Evolutionary conservation across 805 yeast species (phyloP).

Genomic region (Wickerhamomyces ciferrii): DNA sequence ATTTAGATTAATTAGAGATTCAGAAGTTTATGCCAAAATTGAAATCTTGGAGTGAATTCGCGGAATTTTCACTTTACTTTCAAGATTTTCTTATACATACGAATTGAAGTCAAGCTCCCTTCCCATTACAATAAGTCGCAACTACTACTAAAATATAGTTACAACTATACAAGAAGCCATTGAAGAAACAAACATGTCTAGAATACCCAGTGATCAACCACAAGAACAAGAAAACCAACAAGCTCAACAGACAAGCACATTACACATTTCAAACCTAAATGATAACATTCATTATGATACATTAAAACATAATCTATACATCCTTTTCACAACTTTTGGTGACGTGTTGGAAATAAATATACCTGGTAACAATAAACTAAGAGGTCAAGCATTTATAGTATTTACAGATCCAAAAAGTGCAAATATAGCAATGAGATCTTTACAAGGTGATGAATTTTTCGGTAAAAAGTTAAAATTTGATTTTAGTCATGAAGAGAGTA

Average conservation of each 20-base stretch:
- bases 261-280: conserved; percentile 55
- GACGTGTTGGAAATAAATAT: conserved; percentile 52
- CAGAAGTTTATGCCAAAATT: too few species aligned
- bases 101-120: too few species aligned
- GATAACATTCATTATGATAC: conserved; percentile 42
- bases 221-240: neutral
- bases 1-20: too few species aligned
- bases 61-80: too few species aligned
- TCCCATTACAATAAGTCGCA: too few species aligned
- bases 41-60: too few species aligned
- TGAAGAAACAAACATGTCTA: neutral
- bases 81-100: too few species aligned
- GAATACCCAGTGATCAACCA: neutral
- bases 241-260: conserved; percentile 30
- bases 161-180: too few species aligned
- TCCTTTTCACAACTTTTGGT: conserved; percentile 59
- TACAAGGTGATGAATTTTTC: conserved; percentile 45
- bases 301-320: conserved; percentile 48
- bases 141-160: too few species aligned
- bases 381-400: conserved; percentile 68
- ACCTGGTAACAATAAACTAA: conserved; percentile 32
- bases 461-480: conserved; percentile 44
- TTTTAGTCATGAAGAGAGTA: conserved; percentile 31
- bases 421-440: conserved; percentile 39
- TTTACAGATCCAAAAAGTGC: conserved; percentile 47